Evolutionary conservation across 768 basidiomycete species (phyloP).

Genomic region (Albatrellus ellisii): DNA sequence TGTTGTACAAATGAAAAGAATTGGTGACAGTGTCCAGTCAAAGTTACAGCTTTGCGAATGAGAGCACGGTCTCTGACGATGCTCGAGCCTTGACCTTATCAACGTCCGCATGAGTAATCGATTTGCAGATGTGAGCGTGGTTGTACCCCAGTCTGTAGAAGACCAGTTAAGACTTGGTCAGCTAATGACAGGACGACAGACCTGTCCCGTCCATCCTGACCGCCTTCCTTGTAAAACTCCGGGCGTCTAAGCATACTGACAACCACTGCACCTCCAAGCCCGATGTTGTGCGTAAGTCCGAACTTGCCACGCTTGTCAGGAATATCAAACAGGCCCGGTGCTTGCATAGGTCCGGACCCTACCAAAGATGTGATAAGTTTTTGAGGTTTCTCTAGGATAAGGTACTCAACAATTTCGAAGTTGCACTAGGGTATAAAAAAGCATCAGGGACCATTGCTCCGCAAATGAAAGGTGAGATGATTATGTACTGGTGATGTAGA

Average conservation of each 20-base stretch:
- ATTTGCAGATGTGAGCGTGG: conserved; percentile 55
- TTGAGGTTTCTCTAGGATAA: too few relatives aligned
- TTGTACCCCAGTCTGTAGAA: conserved; percentile 60
- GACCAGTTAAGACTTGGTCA: not conserved
- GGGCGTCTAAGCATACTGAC: conserved; percentile 66
- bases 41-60: conserved; percentile 27
- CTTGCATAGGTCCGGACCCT: conserved; percentile 85
- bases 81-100: conserved; percentile 66
- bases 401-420: conserved; percentile 56
- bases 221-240: conserved; percentile 59
- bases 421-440: conserved; percentile 55
- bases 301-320: conserved; percentile 61
- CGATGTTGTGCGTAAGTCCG: conserved; percentile 75
- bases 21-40: too few relatives aligned
- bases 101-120: conserved; percentile 49
- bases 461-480: not conserved
- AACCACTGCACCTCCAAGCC: conserved; percentile 70
- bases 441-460: not conserved
- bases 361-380: not conserved
- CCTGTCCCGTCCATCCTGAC: conserved; percentile 56
- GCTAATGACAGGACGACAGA: conserved; percentile 12
- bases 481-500: conserved; percentile 63
- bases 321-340: conserved; percentile 49
- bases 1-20: too few relatives aligned
- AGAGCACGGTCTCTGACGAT: conserved; percentile 32